Percentiles rank a stretch among this genome's conserved stretches.
These are phyloP conservation scores for Groenewaldozyma auringiensis DNA, from an alignment of 1,139 yeast genomes.

Conservation along the genomic window DNA sequence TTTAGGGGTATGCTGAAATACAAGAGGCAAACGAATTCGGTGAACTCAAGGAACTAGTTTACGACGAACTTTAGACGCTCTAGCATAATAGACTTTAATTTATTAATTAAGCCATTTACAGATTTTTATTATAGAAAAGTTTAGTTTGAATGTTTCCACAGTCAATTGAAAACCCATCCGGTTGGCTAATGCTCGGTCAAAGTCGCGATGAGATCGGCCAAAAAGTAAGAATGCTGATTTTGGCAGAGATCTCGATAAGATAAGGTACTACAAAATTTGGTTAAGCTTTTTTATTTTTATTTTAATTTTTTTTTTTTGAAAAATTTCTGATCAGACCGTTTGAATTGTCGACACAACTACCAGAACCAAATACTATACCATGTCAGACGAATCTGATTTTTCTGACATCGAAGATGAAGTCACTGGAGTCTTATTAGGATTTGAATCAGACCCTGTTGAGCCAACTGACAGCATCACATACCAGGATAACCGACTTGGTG, in stretches of 20 bases:
- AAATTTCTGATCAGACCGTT: not conserved
- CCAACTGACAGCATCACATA: constrained; percentile 9
- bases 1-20: constrained; percentile 72
- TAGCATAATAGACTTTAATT: not conserved
- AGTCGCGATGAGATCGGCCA: no score
- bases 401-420: constrained; percentile 6
- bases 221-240: no score
- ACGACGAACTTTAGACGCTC: constrained; percentile 20
- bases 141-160: not conserved
- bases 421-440: constrained; percentile 55
- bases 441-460: constrained; percentile 29
- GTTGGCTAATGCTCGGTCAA: no score
- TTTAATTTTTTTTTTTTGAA: not conserved
- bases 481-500: constrained; percentile 71
- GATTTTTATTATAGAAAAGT: no score
- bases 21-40: constrained; percentile 73
- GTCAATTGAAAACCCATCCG: no score
- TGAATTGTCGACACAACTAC: not conserved
- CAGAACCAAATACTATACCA: not conserved
- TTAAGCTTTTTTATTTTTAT: not conserved
- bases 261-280: not conserved
- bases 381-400: constrained; percentile 14
- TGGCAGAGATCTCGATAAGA: no score
- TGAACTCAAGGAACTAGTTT: constrained; percentile 32
- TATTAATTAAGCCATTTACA: no score